Evolutionary conservation across 495 filamentous ascomycete species (phyloP).

Genomic region (Penicillium desertorum): DNA sequence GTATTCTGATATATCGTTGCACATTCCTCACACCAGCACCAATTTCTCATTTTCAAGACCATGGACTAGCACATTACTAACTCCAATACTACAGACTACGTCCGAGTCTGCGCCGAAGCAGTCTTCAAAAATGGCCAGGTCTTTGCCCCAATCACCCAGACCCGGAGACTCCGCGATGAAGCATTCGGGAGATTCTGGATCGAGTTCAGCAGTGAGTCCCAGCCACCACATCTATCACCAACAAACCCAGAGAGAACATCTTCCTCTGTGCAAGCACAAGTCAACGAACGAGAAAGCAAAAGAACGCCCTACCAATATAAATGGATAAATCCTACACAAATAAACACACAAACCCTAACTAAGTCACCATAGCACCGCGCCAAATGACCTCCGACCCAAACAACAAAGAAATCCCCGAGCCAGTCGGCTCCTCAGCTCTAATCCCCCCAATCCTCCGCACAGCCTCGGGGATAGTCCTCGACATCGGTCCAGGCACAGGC

Average conservation of each 20-base stretch:
- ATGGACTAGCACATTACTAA: neutral
- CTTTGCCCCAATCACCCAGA: slow-evolving; percentile 39
- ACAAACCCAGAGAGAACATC: neutral
- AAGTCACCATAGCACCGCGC: slow-evolving; percentile 11
- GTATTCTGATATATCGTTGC: neutral
- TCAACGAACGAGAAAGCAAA: neutral
- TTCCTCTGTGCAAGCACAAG: neutral
- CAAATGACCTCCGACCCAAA: slow-evolving; percentile 13
- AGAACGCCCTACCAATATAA: neutral
- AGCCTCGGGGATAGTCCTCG: slow-evolving; percentile 43
- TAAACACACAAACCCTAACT: neutral
- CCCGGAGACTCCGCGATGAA: slow-evolving; percentile 38
- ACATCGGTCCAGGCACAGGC: slow-evolving; percentile 53
- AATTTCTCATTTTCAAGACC: neutral
- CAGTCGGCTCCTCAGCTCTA: slow-evolving; percentile 32
- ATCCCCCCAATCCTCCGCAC: slow-evolving; percentile 42
- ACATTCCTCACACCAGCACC: neutral
- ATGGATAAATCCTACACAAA: neutral
- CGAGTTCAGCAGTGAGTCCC: slow-evolving; percentile 35
- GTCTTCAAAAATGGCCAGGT: slow-evolving; percentile 38
- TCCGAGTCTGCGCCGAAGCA: slow-evolving; percentile 33
- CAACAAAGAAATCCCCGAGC: slow-evolving; percentile 8
- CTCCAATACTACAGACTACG: slow-evolving; percentile 30
- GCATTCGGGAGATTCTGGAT: slow-evolving; percentile 49
- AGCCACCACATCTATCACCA: neutral